These are phyloP conservation scores for Spongispora temasekensis DNA, from an alignment of 1,284 basidiomycete species.

Conservation along the genomic window DNA sequence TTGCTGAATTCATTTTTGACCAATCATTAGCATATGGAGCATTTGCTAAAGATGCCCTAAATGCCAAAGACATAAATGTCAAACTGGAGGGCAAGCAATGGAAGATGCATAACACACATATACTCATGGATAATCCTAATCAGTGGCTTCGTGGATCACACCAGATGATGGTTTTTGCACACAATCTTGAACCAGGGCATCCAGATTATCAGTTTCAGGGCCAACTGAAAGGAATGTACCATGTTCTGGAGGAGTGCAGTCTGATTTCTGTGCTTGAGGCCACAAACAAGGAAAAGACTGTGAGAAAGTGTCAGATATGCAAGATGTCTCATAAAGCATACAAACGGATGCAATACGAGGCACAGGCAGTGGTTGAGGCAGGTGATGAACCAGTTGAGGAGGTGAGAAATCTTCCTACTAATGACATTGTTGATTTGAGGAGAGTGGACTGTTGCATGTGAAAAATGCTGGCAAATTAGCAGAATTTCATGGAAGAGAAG, in stretches of 20 bases:
- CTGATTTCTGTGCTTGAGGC: too few species aligned
- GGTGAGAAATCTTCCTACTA: too few species aligned
- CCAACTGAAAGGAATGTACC: neutral
- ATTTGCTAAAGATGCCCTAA: too few species aligned
- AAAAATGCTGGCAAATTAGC: too few species aligned
- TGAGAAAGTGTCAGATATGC: too few species aligned
- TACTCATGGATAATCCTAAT: neutral
- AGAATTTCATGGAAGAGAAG: constrained; percentile 6
- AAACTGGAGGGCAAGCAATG: too few species aligned
- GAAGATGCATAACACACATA: neutral
- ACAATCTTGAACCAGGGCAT: neutral
- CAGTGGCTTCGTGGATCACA: neutral
- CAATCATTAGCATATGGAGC: too few species aligned
- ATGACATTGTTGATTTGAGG: neutral
- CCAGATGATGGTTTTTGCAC: neutral
- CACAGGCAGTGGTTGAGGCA: neutral
- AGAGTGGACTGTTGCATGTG: neutral
- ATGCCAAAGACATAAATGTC: too few species aligned
- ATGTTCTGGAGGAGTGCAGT: too few species aligned
- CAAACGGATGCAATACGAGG: neutral
- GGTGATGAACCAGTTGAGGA: too few species aligned
- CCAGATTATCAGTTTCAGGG: neutral
- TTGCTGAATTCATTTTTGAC: too few species aligned
- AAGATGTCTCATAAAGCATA: neutral
- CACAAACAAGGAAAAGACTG: too few species aligned